Evolutionary conservation across 371 early-diverging fungal genomes (phyloP).

Genomic region (Mortierella sp.): DNA sequence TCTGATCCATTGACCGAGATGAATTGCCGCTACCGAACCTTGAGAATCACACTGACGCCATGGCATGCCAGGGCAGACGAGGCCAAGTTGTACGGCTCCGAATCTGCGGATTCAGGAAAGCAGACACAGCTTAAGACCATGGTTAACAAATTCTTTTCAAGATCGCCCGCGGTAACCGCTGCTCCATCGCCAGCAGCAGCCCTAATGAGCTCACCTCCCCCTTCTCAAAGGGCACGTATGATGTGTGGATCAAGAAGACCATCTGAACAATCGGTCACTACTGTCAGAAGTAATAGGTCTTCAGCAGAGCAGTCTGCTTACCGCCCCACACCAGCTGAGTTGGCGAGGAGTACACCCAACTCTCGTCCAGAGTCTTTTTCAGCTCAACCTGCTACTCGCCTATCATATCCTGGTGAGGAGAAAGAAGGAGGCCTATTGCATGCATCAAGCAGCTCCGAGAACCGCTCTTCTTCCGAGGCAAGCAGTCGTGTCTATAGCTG

Average conservation of each 20-base stretch:
- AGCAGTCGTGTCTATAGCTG: not conserved
- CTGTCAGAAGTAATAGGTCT: not conserved
- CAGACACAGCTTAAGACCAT: constrained; percentile 27
- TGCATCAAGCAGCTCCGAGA: not conserved
- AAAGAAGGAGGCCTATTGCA: not conserved
- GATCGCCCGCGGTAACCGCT: not conserved
- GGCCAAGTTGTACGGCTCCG: constrained; percentile 30
- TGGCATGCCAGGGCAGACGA: constrained; percentile 56
- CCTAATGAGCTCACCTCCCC: not conserved
- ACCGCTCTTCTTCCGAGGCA: not conserved
- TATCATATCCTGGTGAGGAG: not conserved
- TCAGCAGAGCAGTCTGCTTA: constrained; percentile 1
- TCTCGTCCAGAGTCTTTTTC: not conserved
- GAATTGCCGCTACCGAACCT: constrained; percentile 30
- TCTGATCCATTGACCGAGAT: constrained; percentile 1
- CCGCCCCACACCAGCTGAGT: too few species aligned
- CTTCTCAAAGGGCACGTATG: not conserved
- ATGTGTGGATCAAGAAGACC: not conserved
- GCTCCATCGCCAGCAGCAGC: not conserved
- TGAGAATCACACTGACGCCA: constrained; percentile 49
- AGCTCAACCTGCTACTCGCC: not conserved
- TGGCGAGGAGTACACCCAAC: not conserved
- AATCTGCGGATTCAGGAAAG: not conserved
- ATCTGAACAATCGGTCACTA: constrained; percentile 3
- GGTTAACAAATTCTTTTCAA: constrained; percentile 37